These are phyloP conservation scores for Neofusicoccum kwambonambiense DNA, from an alignment of 2,329 filamentous ascomycete genomes.

Conservation along the genomic window DNA sequence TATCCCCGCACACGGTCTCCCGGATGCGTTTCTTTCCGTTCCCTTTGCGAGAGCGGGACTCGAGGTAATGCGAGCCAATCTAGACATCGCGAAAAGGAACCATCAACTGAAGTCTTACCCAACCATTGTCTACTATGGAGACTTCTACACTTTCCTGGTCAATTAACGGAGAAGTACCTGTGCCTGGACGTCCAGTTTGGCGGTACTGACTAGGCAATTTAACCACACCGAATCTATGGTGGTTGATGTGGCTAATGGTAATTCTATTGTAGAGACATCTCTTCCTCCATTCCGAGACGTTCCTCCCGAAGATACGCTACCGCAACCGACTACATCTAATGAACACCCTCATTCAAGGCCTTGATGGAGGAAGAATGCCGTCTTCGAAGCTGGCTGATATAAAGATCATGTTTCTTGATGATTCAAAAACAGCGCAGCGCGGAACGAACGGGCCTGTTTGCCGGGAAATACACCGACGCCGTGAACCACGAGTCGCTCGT, in stretches of 20 bases:
- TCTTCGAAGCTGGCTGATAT: not conserved
- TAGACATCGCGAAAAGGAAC: too few relatives aligned
- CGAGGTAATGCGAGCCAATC: not conserved
- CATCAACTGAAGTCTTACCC: not conserved
- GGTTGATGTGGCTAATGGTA: too few relatives aligned
- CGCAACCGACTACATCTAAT: not conserved
- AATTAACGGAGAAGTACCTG: not conserved
- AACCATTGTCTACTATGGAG: not conserved
- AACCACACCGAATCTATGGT: too few relatives aligned
- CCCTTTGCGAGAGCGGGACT: not conserved
- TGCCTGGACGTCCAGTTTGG: not conserved
- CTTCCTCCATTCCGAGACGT: not conserved
- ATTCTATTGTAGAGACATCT: not conserved
- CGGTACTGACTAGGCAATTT: not conserved
- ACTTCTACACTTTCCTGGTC: not conserved
- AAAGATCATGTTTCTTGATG: not conserved
- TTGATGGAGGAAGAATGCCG: not conserved
- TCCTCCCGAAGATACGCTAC: not conserved
- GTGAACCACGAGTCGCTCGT: too few relatives aligned
- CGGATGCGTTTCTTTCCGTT: too few relatives aligned
- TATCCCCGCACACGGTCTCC: too few relatives aligned
- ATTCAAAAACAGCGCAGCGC: not conserved
- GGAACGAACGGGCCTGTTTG: not conserved
- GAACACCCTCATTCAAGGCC: not conserved
- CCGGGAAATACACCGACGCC: not conserved